Evolutionary conservation across 2,329 filamentous ascomycete genomes (phyloP).

Genomic region (Neonectria ditissima): DNA sequence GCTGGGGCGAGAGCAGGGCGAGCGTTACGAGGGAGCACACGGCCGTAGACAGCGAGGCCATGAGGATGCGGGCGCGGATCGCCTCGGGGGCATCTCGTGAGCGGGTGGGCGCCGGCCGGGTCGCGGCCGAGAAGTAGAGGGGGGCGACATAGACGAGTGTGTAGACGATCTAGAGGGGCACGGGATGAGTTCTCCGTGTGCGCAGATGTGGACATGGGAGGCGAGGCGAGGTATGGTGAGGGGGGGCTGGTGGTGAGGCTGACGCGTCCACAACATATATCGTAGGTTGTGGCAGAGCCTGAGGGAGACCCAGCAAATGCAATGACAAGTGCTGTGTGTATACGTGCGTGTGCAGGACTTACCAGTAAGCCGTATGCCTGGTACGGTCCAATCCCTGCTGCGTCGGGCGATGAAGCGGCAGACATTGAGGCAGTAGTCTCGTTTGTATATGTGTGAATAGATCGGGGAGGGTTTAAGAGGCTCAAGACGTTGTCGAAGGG

Average conservation of each 20-base stretch:
- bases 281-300: neutral
- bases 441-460: neutral
- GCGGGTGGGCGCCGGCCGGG: conserved; percentile 81
- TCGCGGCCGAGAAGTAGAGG: conserved; percentile 85
- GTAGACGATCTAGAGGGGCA: conserved; percentile 71
- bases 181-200: conserved; percentile 12
- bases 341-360: conserved; percentile 24
- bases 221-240: neutral
- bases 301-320: neutral
- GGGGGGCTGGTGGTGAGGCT: neutral
- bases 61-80: conserved; percentile 86
- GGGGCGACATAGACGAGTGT: conserved; percentile 91
- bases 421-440: conserved; percentile 10
- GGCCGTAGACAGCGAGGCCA: conserved; percentile 81
- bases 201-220: conserved; percentile 8
- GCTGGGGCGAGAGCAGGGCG: conserved; percentile 66
- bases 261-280: conserved; percentile 1
- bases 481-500: conserved; percentile 13
- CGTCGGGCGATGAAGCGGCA: conserved; percentile 19
- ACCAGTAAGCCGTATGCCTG: conserved; percentile 42
- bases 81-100: conserved; percentile 90
- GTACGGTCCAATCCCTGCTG: conserved; percentile 35
- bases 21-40: conserved; percentile 75
- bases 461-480: neutral
- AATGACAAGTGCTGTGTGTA: neutral